A percentile compares a stretch with the other conserved stretches of the same genome.
These are phyloP conservation scores for Salix dunnii DNA, from an alignment of 345 rosid genomes.

Conservation along the genomic window DNA sequence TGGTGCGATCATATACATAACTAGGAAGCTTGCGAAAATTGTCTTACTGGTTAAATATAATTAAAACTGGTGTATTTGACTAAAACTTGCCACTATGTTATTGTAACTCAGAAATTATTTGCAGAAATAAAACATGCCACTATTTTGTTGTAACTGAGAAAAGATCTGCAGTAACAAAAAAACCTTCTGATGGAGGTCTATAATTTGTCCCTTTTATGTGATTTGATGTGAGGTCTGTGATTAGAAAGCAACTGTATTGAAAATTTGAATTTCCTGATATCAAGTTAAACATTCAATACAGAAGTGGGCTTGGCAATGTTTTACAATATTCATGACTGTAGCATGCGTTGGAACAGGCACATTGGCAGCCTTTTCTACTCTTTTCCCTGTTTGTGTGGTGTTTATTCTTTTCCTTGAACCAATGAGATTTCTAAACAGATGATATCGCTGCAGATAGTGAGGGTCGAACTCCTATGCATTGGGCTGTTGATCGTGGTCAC, in stretches of 20 bases:
- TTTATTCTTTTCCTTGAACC: neutral
- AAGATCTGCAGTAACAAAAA: too few species aligned
- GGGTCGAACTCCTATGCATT: slow-evolving; percentile 88
- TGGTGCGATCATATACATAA: neutral
- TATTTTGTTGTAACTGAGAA: too few species aligned
- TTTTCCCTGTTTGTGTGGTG: neutral
- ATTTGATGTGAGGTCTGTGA: neutral
- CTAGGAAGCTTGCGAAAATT: neutral
- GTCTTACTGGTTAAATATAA: neutral
- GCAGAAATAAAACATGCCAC: too few species aligned
- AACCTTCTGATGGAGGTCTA: too few species aligned
- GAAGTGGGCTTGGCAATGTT: neutral
- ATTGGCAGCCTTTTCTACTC: neutral
- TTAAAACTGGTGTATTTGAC: too few species aligned
- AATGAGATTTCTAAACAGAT: neutral
- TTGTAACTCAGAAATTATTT: too few species aligned
- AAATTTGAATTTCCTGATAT: neutral
- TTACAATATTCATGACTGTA: neutral
- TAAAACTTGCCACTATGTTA: too few species aligned
- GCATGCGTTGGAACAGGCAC: neutral
- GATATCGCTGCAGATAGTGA: slow-evolving; percentile 67
- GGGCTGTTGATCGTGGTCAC: slow-evolving; percentile 97
- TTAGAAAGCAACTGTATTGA: neutral
- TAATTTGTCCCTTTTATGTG: too few species aligned
- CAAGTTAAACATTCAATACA: neutral